Evolutionary conservation across 1,284 basidiomycete genomes (phyloP).

Genomic region (Puccinia coronata): DNA sequence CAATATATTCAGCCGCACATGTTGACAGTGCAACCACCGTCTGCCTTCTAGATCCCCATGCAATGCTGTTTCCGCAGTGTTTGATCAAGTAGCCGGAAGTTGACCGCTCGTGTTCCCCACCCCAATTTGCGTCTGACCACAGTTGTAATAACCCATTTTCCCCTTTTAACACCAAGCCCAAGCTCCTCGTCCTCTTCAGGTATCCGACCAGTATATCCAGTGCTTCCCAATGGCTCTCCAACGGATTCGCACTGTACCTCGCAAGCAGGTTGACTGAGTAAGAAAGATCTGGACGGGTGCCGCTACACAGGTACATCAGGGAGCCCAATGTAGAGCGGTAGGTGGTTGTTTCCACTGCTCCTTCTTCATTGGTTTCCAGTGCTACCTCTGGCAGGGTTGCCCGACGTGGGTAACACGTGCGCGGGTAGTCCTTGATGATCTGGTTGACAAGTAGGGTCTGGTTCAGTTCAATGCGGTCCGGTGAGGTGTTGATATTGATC

Average conservation of each 20-base stretch:
- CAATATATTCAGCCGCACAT: no score
- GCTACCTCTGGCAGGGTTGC: neutral
- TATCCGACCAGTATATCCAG: constrained; percentile 5
- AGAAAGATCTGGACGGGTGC: neutral
- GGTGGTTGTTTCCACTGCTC: neutral
- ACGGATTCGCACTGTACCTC: neutral
- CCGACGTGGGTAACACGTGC: no score
- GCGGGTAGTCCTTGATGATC: no score
- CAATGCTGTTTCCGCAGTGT: neutral
- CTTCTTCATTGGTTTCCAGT: neutral
- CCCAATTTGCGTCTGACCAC: constrained; percentile 26
- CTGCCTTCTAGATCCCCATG: constrained; percentile 15
- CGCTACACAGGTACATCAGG: neutral
- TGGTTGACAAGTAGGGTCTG: no score
- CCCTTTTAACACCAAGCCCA: neutral
- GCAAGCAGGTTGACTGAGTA: constrained; percentile 16
- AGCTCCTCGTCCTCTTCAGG: neutral
- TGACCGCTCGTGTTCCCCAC: constrained; percentile 33
- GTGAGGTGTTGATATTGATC: no score
- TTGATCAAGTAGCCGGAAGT: constrained; percentile 12
- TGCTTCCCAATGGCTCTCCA: neutral
- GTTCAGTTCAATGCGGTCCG: no score
- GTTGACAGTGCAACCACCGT: neutral
- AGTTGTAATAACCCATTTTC: neutral
- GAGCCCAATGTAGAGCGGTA: neutral